Evolutionary conservation across 2,329 filamentous ascomycete species (phyloP), one percentile per base, ranked within the genome.

Genomic region (Aspergillus arachidicola): DNA sequence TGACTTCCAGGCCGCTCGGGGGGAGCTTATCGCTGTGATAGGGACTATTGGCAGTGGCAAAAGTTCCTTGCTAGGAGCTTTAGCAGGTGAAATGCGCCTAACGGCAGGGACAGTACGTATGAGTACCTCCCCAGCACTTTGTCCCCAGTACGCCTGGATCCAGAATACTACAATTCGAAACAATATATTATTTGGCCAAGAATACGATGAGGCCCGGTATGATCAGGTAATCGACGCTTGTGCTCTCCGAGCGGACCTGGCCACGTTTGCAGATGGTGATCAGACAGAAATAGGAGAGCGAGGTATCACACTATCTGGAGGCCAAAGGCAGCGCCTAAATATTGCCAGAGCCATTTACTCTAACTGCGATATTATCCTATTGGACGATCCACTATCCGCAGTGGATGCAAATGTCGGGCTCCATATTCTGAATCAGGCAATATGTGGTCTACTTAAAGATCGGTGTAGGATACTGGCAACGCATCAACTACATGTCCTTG

Each of bases 111-210:
- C 51, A 30, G 63, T 66, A 11, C 51, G 43, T 51, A 91, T 90
- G 69, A 92, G 94, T 46, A 92, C 92, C 0, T 89, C 88, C 3
- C 85, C 94, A 65, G 92, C 94, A 0, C 97, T 97, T 72, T 98
- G 95, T 68, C 94, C 94, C 0, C 94, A 99, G 75, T 97, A 97
- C 73, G 92, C 95, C 0, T 99, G 95, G 95, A 97, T 99, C 56
- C 94, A 98, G 74, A 98, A 98, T 72, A 85, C 93, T 0, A 92
- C 90, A 0, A 86, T 98, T 4, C 89, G 88, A 65, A 88, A 97
- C 38, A 99, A 99, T 72, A 96, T 99, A 63, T 79, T 93, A 0
- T 98, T 98, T 72, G 94, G 94, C 11, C 34, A 36, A 36, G 16
- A 43, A 7, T 43, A 43, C 16, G 38, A 43, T 43, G 19, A n/a